Evolutionary conservation across 129 eudicot species (phyloP).

Genomic region (Lactuca saligna): DNA sequence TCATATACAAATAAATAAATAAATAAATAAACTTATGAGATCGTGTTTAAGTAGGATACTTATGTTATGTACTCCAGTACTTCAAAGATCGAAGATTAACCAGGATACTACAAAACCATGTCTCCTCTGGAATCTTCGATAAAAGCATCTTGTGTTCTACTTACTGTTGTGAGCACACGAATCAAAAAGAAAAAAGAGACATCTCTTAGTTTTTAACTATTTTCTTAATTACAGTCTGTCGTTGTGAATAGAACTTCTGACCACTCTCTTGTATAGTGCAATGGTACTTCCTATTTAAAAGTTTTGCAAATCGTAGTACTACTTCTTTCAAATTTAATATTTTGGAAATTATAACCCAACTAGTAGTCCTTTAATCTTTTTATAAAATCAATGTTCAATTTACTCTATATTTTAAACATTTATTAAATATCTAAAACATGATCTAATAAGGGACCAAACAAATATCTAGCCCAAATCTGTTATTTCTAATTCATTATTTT

Average conservation of each 20-base stretch:
- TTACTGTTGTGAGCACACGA: neutral
- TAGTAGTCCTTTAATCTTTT: neutral
- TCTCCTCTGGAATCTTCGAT: neutral
- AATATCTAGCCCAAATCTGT: neutral
- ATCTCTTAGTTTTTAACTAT: constrained; percentile 11
- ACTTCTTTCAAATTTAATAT: neutral
- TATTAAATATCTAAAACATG: neutral
- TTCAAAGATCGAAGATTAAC: neutral
- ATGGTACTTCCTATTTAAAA: constrained; percentile 12
- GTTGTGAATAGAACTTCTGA: neutral
- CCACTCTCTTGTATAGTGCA: constrained; percentile 12
- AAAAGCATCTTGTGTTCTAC: neutral
- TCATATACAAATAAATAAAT: no score
- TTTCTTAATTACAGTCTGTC: neutral
- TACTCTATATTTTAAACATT: neutral
- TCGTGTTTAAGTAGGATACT: no score
- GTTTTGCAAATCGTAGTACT: constrained; percentile 11
- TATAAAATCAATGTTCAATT: neutral
- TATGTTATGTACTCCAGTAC: neutral
- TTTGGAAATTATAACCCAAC: neutral
- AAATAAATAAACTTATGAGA: no score
- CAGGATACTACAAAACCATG: neutral
- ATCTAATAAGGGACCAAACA: neutral
- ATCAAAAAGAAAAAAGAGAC: neutral
- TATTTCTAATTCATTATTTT: no score